These are phyloP conservation scores for Citrus sp. DNA, from an alignment of 345 rosid species.

Conservation along the genomic window DNA sequence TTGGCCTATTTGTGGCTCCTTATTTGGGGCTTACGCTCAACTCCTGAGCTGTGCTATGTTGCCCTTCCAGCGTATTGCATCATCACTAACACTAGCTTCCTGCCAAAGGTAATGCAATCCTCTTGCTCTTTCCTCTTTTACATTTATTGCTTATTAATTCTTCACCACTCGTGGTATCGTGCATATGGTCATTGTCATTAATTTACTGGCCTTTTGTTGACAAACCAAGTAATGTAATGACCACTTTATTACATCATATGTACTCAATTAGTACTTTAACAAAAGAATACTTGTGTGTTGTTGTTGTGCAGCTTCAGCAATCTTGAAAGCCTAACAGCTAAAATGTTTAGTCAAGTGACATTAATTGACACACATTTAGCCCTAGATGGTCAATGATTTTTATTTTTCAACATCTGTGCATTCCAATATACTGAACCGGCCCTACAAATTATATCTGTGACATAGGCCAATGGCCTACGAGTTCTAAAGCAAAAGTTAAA, in stretches of 20 bases:
- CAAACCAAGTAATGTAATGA: neutral
- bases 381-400: neutral
- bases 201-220: too few relatives aligned
- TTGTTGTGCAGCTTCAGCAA: neutral
- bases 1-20: conserved; percentile 31
- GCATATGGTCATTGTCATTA: too few relatives aligned
- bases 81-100: conserved; percentile 50
- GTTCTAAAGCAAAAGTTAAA: too few relatives aligned
- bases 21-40: conserved; percentile 40
- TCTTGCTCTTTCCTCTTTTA: neutral
- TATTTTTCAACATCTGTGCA: too few relatives aligned
- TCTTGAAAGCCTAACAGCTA: neutral
- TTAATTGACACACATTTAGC: neutral
- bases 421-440: too few relatives aligned
- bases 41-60: conserved; percentile 59
- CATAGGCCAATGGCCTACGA: too few relatives aligned
- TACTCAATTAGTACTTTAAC: neutral
- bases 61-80: conserved; percentile 57
- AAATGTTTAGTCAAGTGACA: neutral
- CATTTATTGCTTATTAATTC: too few relatives aligned
- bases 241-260: neutral
- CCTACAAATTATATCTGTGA: neutral
- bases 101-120: conserved; percentile 48
- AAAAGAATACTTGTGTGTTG: neutral
- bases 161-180: too few relatives aligned